Base-by-base conservation (phyloP, 192 early-diverging fungal species). In the Thamnidium elegans region DNA sequence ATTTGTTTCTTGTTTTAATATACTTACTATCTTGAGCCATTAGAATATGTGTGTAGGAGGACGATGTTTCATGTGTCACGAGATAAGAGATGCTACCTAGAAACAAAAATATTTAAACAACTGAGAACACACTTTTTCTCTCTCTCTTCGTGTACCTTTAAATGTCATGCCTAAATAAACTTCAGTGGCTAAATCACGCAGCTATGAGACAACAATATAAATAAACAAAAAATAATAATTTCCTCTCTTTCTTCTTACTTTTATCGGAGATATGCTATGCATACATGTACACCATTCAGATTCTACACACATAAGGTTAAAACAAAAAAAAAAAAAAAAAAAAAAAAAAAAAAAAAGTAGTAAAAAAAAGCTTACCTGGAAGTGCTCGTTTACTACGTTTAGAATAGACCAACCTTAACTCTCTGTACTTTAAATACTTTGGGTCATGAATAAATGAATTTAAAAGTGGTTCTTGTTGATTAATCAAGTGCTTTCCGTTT, bases 261-360 rank as follows among this genome's bases (percentile, higher is more conserved):
- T 55, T 10, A 50, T 26, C 21, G 65, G 65, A 8, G 54, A 58
- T 6, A 66, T 48, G 20, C 43, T 23, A 58, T 66, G 65, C 65
- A 66, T 66, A 43, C 65, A 66, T 19, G 54, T 55, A 43, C 45
- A 58, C 65, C 65, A 66, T 39, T 54, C 65, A 19, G 53, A 31
- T 21, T 66, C 65, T 66, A 59, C 9, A 7, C 17, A 21, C 19
- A 43, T 59, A 19, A 20, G 42, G 7, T 21, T 9, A 9, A 42
- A 10, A 58, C 23, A 23, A 10, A 17, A 23, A 14, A 19, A 52
- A 30, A 63, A 4, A 36, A 30, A 23, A 0, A 15, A n/a, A n/a
- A n/a, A n/a, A n/a, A n/a, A n/a, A 20, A 43, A 1, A 43, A 20
- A 32, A 23, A 55, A 34, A 55, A 26, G 20, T 26, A 2, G 19